phyloP scores from a whole-genome alignment of 2,329 filamentous ascomycete species.

The Aspergillus chevalieri region DNA sequence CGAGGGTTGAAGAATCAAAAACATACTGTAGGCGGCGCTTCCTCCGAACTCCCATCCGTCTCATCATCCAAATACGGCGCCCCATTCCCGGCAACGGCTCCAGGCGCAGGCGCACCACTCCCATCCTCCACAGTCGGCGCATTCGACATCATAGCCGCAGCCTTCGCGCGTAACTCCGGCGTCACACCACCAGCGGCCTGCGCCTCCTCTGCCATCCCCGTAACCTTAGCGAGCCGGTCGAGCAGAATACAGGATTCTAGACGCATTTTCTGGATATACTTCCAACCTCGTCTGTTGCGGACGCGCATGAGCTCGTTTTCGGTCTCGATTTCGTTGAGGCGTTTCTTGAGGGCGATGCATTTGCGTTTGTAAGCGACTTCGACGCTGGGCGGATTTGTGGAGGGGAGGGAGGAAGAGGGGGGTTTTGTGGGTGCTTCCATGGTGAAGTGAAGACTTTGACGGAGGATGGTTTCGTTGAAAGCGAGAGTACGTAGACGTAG shows the following conservation, averaged over 20 bases:
- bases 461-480: background rate
- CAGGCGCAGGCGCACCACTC: conserved; percentile 6
- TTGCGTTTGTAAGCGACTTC: conserved; percentile 95
- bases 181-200: conserved; percentile 20
- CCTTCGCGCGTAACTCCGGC: conserved; percentile 33
- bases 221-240: conserved; percentile 35
- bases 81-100: conserved; percentile 14
- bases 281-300: conserved; percentile 71
- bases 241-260: conserved; percentile 48
- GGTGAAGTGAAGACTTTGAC: conserved; percentile 7
- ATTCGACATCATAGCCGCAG: conserved; percentile 27
- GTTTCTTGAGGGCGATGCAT: conserved; percentile 88
- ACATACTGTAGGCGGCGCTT: conserved; percentile 38
- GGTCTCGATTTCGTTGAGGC: conserved; percentile 84
- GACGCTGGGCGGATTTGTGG: conserved; percentile 70
- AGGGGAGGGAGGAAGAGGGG: conserved; percentile 21
- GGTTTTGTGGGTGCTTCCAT: conserved; percentile 25
- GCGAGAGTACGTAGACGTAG: background rate
- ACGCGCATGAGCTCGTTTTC: conserved; percentile 79
- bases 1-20: background rate
- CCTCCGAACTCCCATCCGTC: conserved; percentile 40
- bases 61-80: conserved; percentile 34
- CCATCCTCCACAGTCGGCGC: conserved; percentile 18
- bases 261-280: conserved; percentile 85
- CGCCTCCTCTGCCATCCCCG: conserved; percentile 37